Conservation (phyloP, 371 early-diverging fungal species). For the Mortierella sp. region DNA sequence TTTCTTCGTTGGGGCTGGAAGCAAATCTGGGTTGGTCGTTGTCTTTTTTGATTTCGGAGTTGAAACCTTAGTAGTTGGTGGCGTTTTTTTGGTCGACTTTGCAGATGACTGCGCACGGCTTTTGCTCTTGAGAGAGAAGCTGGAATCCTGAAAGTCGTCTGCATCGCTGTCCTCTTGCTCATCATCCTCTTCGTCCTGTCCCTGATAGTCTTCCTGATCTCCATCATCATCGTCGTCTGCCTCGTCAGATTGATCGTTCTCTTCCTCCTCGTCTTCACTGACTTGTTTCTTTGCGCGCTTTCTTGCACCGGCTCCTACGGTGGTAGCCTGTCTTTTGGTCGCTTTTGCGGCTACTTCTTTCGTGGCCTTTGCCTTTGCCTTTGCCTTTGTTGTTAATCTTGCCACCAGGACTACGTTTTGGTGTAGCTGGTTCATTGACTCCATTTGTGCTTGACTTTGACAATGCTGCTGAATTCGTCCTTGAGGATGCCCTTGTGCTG, state of each 20-base stretch:
- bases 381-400: background rate
- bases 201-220: background rate
- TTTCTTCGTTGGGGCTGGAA: conserved; percentile 24
- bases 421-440: background rate
- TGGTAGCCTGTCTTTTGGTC: conserved; percentile 5
- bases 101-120: background rate
- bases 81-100: background rate
- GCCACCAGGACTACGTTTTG: background rate
- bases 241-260: background rate
- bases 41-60: background rate
- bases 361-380: background rate
- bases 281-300: conserved; percentile 20
- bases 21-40: conserved; percentile 7
- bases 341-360: background rate
- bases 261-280: conserved; percentile 17
- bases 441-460: background rate
- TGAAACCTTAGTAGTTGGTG: background rate
- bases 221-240: conserved; percentile 16
- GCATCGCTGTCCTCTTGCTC: conserved; percentile 16
- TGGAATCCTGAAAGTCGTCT: conserved; percentile 26
- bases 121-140: background rate
- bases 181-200: conserved; percentile 11
- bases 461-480: background rate
- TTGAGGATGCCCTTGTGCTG: conserved; percentile 10
- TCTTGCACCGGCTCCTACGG: background rate